These are phyloP conservation scores for Botrytis sinoallii DNA, from an alignment of 2,329 filamentous ascomycete genomes.

Conservation along the genomic window DNA sequence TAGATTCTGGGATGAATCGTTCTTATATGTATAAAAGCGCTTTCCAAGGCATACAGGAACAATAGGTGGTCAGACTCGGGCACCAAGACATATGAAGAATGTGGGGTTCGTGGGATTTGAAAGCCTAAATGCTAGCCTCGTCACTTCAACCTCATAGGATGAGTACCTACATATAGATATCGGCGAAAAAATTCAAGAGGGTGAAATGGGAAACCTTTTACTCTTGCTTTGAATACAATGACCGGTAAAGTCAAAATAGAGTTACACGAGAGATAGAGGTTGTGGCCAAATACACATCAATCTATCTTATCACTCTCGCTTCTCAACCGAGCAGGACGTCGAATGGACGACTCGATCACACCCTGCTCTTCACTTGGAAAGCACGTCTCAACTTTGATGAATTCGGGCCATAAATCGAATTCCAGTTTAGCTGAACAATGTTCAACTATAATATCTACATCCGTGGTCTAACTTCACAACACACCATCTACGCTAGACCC, in stretches of 20 bases:
- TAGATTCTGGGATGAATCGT: neutral
- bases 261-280: neutral
- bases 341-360: neutral
- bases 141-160: neutral
- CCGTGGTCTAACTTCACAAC: neutral
- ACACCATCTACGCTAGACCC: neutral
- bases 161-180: neutral
- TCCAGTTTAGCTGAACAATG: neutral
- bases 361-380: neutral
- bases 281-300: neutral
- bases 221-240: neutral
- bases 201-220: neutral
- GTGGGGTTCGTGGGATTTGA: neutral
- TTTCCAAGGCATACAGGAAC: neutral
- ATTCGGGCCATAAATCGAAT: rapidly evolving
- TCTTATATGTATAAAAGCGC: neutral
- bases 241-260: neutral
- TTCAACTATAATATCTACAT: neutral
- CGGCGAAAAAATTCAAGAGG: neutral
- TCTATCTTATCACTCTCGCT: neutral
- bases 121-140: neutral
- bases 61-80: neutral
- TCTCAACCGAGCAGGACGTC: neutral
- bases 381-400: neutral
- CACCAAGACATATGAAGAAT: neutral